phyloP scores from a whole-genome alignment of 177 flowering plant genomes.

The Vitis hybrid region DNA sequence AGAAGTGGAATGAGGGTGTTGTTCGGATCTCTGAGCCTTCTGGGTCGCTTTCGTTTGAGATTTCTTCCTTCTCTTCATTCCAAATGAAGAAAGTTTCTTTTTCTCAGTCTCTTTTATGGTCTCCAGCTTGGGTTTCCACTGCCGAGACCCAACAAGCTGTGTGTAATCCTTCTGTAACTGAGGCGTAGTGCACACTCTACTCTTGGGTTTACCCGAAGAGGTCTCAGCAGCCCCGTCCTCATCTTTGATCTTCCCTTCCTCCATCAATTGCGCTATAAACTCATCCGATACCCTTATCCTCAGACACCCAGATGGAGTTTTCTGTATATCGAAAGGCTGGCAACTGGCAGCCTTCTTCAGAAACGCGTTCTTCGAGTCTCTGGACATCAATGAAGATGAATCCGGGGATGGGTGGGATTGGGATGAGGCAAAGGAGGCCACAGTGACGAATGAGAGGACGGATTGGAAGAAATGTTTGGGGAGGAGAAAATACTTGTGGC shows the following conservation, averaged over 20 bases:
- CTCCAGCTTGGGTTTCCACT: slow-evolving; percentile 71
- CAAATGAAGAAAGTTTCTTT: slow-evolving; percentile 14
- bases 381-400: background rate
- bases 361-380: background rate
- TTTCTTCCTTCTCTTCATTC: slow-evolving; percentile 21
- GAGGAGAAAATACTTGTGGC: slow-evolving; percentile 68
- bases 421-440: slow-evolving; percentile 44
- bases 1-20: background rate
- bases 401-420: background rate
- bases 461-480: slow-evolving; percentile 57
- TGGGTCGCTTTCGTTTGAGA: background rate
- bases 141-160: slow-evolving; percentile 43
- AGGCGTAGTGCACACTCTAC: slow-evolving; percentile 48
- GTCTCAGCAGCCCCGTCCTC: slow-evolving; percentile 1
- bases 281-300: slow-evolving; percentile 60
- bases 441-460: slow-evolving; percentile 54
- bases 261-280: slow-evolving; percentile 44
- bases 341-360: slow-evolving; percentile 20
- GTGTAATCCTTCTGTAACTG: slow-evolving; percentile 57
- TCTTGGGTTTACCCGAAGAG: background rate
- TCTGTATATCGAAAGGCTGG: slow-evolving; percentile 48
- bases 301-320: slow-evolving; percentile 46
- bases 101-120: slow-evolving; percentile 38
- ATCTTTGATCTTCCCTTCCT: slow-evolving; percentile 12
- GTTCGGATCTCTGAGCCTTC: background rate